Conservation (phyloP, 176 grass and related monocot genomes). For the Eleusine coracana region DNA sequence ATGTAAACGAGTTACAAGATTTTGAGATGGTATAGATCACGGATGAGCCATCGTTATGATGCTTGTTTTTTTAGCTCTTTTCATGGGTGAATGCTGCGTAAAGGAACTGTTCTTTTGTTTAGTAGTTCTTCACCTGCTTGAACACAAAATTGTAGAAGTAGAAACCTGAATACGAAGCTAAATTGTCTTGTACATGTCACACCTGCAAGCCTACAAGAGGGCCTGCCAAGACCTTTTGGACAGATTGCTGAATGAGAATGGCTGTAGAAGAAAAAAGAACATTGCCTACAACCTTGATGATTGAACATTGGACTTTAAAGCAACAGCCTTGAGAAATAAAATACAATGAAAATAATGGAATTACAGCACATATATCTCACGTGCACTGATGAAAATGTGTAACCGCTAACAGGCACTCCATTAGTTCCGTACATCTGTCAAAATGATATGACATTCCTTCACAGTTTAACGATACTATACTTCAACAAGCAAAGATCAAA, state of each 20-base stretch:
- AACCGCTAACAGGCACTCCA: not conserved
- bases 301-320: too few species aligned
- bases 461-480: conserved; percentile 11
- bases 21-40: conserved; percentile 10
- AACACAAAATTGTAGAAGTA: not conserved
- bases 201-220: not conserved
- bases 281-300: too few species aligned
- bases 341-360: not conserved
- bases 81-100: not conserved
- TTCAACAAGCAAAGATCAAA: conserved; percentile 22
- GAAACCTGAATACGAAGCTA: not conserved
- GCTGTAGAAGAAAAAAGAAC: not conserved
- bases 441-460: conserved; percentile 6
- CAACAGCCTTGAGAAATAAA: not conserved
- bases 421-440: not conserved
- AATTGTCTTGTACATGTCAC: not conserved
- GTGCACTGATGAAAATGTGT: not conserved
- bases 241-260: not conserved
- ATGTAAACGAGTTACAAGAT: not conserved
- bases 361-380: not conserved
- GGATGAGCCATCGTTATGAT: not conserved
- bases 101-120: not conserved
- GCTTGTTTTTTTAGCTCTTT: not conserved
- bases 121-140: not conserved
- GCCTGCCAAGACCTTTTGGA: not conserved